A percentile compares a stretch with the other conserved stretches of the same genome.
Conservation (phyloP, 2,329 filamentous ascomycete species). For the Emydomyces testavorans region DNA sequence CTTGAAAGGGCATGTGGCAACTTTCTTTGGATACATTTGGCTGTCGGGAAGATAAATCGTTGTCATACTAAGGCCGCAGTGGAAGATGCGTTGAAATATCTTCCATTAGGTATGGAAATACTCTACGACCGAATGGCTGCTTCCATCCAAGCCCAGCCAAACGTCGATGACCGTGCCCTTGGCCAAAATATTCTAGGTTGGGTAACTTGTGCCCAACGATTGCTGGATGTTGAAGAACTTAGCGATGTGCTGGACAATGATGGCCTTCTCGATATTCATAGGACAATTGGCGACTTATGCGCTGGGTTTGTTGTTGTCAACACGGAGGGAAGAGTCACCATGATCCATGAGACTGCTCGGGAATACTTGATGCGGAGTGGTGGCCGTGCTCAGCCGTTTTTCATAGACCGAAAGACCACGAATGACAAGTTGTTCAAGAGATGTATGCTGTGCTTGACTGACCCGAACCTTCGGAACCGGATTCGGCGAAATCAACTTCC, state of each 20-base stretch:
- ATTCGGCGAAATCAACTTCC: too few relatives aligned
- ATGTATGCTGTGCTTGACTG: too few relatives aligned
- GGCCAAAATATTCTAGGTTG: constrained; percentile 19
- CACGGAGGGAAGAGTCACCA: constrained; percentile 12
- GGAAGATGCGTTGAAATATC: constrained; percentile 14
- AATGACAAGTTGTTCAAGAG: too few relatives aligned
- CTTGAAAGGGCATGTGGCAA: constrained; percentile 15
- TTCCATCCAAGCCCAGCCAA: constrained; percentile 6
- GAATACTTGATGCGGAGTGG: constrained; percentile 17
- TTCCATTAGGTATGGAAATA: constrained; percentile 21
- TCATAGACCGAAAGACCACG: too few relatives aligned
- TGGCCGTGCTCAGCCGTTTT: too few relatives aligned
- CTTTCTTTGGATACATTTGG: constrained; percentile 18
- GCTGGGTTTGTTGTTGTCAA: constrained; percentile 22
- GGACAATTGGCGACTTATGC: constrained; percentile 20
- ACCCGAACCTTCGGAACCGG: too few relatives aligned
- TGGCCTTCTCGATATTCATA: constrained; percentile 16
- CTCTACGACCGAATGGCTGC: constrained; percentile 23
- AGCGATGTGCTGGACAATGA: constrained; percentile 18
- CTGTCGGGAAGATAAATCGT: constrained; percentile 9
- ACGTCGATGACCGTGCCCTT: constrained; percentile 6
- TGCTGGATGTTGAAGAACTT: constrained; percentile 20
- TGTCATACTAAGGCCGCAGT: constrained; percentile 16
- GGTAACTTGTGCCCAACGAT: constrained; percentile 18
- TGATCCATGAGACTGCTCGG: constrained; percentile 22